Evolutionary conservation across 306 rosid species (phyloP), one percentile per base, ranked within the genome.

Genomic region (Vigna trinervia): DNA sequence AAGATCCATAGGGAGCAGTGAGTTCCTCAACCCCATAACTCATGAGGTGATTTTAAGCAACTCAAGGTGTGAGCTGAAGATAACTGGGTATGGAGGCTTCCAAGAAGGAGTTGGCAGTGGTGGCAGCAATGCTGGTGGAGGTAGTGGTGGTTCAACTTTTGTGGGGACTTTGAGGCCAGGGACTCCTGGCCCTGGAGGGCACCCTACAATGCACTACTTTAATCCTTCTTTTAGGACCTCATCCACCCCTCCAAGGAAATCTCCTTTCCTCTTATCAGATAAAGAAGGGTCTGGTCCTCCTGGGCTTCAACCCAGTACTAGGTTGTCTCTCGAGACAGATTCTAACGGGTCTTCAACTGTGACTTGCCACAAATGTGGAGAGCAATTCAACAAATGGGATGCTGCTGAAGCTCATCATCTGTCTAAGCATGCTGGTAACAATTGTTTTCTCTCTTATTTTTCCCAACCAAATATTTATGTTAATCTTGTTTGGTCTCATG

Each of bases 321-420:
- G 96, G 79, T 46, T 85, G 43, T 82, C 90, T 11, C 86, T 83
- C 52, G 93, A 87, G 36, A 78, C 80, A 8, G 90, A 86, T 50
- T 61, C 89, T 8, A 86, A 81, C 70, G 90, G 90, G 13, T 84
- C 91, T 60, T 86, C 86, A 5, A 43, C 84, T 8, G 76, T 88
- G 54, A 88, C 89, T 79, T 93, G 98, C 63, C 93, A 90, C 85
- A 93, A 93, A 85, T 93, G 98, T 79, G 97, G 98, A 38, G 98
- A 91, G 78, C 91, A 91, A 51, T 90, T 94, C 22, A 77, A 41
- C 85, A 91, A 90, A 81, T 91, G 93, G 96, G 98, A 94, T 68
- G 96, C 92, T 85, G 98, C 97, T 77, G 98, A 91, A 81, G 76
- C 90, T 43, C 98, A 94, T 64, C 98, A 94, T 84, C 91, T 90